A percentile compares a stretch with the other conserved stretches of the same genome.
Conservation (phyloP, 78 protist species). For the Dictyostelium firmibasis region DNA sequence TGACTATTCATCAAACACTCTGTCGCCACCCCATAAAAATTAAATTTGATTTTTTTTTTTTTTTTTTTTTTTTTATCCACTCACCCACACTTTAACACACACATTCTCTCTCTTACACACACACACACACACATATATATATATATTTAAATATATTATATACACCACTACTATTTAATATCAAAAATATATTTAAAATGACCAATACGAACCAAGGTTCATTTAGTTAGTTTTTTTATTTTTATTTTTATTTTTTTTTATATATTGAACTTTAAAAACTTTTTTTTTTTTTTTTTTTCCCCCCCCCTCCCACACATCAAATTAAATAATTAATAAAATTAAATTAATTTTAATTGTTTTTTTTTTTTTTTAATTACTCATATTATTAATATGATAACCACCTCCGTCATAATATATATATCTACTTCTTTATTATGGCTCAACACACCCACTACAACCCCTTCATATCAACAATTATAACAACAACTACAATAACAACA, state of each 20-base stretch:
- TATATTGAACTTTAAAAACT: background rate
- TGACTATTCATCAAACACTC: background rate
- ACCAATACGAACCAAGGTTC: background rate
- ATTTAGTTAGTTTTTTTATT: background rate
- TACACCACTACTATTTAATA: background rate
- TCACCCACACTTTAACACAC: background rate
- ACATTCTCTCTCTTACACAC: no score
- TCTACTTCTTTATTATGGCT: background rate
- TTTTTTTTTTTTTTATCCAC: no score
- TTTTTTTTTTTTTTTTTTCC: background rate
- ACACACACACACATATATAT: background rate
- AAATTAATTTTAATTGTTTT: background rate
- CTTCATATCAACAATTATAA: background rate
- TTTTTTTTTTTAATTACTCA: background rate
- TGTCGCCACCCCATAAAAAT: background rate
- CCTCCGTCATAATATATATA: background rate
- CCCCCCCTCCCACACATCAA: no score
- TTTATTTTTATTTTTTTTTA: background rate
- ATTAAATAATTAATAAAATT: background rate
- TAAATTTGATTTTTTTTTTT: no score
- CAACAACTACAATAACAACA: background rate
- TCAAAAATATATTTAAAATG: background rate
- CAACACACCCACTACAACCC: background rate
- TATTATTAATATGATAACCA: background rate
- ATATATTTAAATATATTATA: no score